Percentiles rank a stretch among this genome's conserved stretches.
Evolutionary conservation across 129 eudicot genomes (phyloP).

Genomic region (Flaveria ramosissima): DNA sequence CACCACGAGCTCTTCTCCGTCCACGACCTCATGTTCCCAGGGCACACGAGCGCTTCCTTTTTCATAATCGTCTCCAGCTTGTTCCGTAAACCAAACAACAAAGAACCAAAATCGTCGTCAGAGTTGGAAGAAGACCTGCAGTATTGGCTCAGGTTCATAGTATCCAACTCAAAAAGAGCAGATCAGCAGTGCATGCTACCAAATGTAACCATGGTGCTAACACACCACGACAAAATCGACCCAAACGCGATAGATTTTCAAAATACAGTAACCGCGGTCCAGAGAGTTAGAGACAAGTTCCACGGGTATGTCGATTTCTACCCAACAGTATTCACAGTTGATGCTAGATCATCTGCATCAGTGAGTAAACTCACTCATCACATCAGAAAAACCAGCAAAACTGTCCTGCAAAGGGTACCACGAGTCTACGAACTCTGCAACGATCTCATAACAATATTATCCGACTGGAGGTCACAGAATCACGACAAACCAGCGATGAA

Average conservation of each 20-base stretch:
- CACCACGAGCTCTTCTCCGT: constrained; percentile 73
- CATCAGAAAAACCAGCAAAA: constrained; percentile 66
- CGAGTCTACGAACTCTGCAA: constrained; percentile 81
- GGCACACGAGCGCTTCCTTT: constrained; percentile 72
- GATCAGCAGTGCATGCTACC: constrained; percentile 87
- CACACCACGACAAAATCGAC: constrained; percentile 75
- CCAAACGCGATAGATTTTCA: constrained; percentile 48
- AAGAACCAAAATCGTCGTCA: constrained; percentile 56
- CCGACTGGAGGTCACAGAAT: constrained; percentile 74
- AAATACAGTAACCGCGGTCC: constrained; percentile 48
- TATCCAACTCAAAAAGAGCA: constrained; percentile 76
- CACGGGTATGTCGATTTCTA: constrained; percentile 69
- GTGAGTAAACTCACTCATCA: constrained; percentile 91
- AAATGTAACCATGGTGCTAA: constrained; percentile 75
- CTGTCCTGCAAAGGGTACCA: constrained; percentile 73
- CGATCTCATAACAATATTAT: constrained; percentile 55
- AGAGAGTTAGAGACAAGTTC: constrained; percentile 64
- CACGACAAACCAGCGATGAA: constrained; percentile 68
- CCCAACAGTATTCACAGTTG: constrained; percentile 83
- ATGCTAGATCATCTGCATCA: constrained; percentile 79
- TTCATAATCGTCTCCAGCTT: constrained; percentile 69
- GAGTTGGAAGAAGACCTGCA: constrained; percentile 84
- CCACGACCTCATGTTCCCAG: constrained; percentile 94
- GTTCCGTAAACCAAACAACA: constrained; percentile 63
- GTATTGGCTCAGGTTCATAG: constrained; percentile 91